Conservation (phyloP, 768 basidiomycete genomes). For the Panaeolus cyanescens region DNA sequence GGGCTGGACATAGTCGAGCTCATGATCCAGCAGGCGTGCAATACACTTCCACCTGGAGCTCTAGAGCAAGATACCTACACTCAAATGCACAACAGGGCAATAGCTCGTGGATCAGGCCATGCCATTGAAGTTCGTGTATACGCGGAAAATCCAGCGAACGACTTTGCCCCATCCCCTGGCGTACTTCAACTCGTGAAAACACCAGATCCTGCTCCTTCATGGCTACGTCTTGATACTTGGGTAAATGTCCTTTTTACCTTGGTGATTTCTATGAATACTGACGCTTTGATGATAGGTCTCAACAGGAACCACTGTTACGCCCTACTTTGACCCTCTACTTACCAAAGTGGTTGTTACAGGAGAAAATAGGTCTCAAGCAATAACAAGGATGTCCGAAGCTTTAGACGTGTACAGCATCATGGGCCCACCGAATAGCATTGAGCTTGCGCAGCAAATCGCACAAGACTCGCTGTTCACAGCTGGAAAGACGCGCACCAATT, state of each 20-base stretch:
- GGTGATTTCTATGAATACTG: not conserved
- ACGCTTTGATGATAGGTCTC: constrained; percentile 34
- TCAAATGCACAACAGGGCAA: constrained; percentile 10
- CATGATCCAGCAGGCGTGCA: constrained; percentile 53
- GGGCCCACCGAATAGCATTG: constrained; percentile 64
- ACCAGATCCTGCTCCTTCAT: constrained; percentile 31
- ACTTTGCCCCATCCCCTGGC: constrained; percentile 62
- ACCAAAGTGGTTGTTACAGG: constrained; percentile 62
- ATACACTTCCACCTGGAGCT: constrained; percentile 11
- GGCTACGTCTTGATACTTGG: constrained; percentile 67
- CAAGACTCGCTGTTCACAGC: constrained; percentile 34
- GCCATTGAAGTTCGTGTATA: constrained; percentile 64
- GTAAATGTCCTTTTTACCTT: constrained; percentile 28
- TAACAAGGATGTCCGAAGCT: constrained; percentile 39
- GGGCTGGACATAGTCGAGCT: constrained; percentile 63
- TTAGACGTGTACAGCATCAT: constrained; percentile 43
- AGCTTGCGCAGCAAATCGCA: constrained; percentile 50
- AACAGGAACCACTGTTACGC: constrained; percentile 51
- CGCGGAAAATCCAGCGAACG: constrained; percentile 60
- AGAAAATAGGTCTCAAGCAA: constrained; percentile 43
- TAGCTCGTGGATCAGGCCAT: constrained; percentile 22
- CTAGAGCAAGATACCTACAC: constrained; percentile 42
- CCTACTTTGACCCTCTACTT: constrained; percentile 59
- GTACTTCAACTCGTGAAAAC: constrained; percentile 58
- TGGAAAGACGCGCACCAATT: constrained; percentile 50